These are phyloP conservation scores for Plasmodium yoelii DNA, from an alignment of 169 alveolate species.

Conservation along the genomic window DNA sequence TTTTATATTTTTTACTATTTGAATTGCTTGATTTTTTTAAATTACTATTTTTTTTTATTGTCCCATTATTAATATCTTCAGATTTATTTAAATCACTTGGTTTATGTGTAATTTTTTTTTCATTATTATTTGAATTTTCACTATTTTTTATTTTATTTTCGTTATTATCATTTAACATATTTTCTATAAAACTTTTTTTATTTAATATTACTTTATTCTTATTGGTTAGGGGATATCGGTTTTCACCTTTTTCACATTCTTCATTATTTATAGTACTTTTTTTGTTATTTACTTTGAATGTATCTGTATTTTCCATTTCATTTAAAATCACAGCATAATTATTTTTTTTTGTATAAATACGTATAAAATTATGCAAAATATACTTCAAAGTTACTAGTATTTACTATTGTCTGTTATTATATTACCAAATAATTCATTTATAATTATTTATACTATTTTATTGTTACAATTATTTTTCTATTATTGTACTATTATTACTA, in stretches of 20 bases:
- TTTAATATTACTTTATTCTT: slow-evolving; percentile 13
- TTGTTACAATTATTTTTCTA: too few relatives aligned
- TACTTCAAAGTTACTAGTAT: too few relatives aligned
- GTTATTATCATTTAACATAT: slow-evolving; percentile 11
- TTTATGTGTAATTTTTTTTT: slow-evolving; percentile 10
- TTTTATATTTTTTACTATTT: neutral
- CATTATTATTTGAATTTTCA: neutral
- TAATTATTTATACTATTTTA: neutral
- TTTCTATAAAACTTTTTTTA: slow-evolving; percentile 40
- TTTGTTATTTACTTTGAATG: slow-evolving; percentile 17
- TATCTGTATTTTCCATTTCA: slow-evolving; percentile 46
- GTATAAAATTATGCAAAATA: too few relatives aligned
- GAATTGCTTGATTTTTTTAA: slow-evolving; percentile 18
- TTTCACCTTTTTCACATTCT: neutral
- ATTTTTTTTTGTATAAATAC: neutral
- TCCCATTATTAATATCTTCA: slow-evolving; percentile 4
- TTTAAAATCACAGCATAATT: slow-evolving; percentile 15
- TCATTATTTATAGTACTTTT: slow-evolving; percentile 10
- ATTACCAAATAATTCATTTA: too few relatives aligned
- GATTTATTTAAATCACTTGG: slow-evolving; percentile 3
- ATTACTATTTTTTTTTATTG: slow-evolving; percentile 40
- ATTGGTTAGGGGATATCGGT: neutral
- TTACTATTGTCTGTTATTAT: too few relatives aligned
- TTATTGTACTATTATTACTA: too few relatives aligned
- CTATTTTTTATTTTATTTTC: neutral